A percentile compares a stretch with the other conserved stretches of the same genome.
phyloP scores from a whole-genome alignment of 2,329 filamentous ascomycete species.

The Cordyceps sp. region DNA sequence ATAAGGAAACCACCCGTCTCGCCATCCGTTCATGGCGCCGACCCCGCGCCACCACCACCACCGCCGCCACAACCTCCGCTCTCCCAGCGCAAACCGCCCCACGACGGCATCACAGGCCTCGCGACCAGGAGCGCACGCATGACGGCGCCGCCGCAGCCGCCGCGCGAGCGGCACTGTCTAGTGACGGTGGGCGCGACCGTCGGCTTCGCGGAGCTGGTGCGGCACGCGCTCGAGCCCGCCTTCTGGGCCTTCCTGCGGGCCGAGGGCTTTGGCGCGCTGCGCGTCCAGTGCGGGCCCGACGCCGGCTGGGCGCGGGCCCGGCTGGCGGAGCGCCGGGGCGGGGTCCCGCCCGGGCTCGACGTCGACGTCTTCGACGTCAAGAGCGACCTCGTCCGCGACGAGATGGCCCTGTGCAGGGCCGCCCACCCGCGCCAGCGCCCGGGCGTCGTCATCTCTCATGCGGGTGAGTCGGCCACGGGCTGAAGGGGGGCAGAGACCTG shows the following conservation, averaged over 20 bases:
- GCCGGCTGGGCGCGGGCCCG: slow-evolving; percentile 19
- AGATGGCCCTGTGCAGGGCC: too few relatives aligned
- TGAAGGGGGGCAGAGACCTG: too few relatives aligned
- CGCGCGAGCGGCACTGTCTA: slow-evolving; percentile 45
- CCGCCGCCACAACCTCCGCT: too few relatives aligned
- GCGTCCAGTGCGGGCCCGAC: slow-evolving; percentile 67
- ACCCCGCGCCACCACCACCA: too few relatives aligned
- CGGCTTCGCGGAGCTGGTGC: slow-evolving; percentile 57
- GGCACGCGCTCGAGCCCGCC: slow-evolving; percentile 39
- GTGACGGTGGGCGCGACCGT: slow-evolving; percentile 90
- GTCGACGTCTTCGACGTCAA: slow-evolving; percentile 16
- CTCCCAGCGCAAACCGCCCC: too few relatives aligned
- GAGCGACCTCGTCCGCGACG: slow-evolving; percentile 18
- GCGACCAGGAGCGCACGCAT: too few relatives aligned
- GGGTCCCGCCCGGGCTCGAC: slow-evolving; percentile 9
- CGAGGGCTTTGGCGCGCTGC: slow-evolving; percentile 51
- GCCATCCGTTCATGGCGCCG: too few relatives aligned
- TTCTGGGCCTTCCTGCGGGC: slow-evolving; percentile 46
- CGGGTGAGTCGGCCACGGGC: slow-evolving; percentile 36
- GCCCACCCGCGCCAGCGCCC: too few relatives aligned
- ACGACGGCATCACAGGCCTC: too few relatives aligned
- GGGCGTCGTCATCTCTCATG: slow-evolving; percentile 77
- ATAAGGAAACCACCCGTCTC: too few relatives aligned
- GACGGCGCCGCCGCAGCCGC: too few relatives aligned
- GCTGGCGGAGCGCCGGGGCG: slow-evolving; percentile 6